Evolutionary conservation across 345 rosid species (phyloP), one percentile per base, ranked within the genome.

Genomic region (Chamaenerion angustifolium): DNA sequence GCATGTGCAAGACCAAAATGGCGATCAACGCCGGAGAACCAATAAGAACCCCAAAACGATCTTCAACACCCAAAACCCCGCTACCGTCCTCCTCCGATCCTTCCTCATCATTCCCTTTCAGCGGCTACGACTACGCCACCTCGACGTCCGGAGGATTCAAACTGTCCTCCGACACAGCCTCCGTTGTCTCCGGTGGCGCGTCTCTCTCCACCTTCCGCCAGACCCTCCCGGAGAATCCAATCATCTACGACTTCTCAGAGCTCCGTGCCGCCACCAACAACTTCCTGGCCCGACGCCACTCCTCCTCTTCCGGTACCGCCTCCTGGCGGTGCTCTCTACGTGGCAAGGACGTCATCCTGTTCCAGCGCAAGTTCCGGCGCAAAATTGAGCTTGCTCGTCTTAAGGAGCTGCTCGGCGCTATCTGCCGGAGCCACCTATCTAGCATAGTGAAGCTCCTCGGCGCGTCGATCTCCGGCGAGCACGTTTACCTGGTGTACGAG

Each of bases 231-330:
- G 84, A 86, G 40, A 81, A 62, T 23, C 82, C 90, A 12, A 77
- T 73, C 68, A 74, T 90, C 68, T 90, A 90, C 77, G 67, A 70
- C 71, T 64, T 86, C 70, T 55, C 79, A 56, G 94, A 86, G 63
- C 80, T 90, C 16, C 94, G 94, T 17, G 43, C 80, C 40, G 88
- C 95, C 66, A 90, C 94, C 47, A 90, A 90, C 80, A 81, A 76
- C 52, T 90, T 90, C 85, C 81, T 90, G 40, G 73, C 83, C 27
- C 65, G 73, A 55, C 78, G 78, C 43, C 45, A 62, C 61, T 73
- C 85, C 11, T 68, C 86, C 8, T 74, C 89, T n/a, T 57, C 88
- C 10, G 43, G 47, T 35, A 54, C 74, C n/a, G 58, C 82, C 40
- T 76, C 80, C 54, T 90, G 98, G 96, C 81, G 88, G 11, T 86